Evolutionary conservation across 176 grass and related monocot genomes (phyloP).

Genomic region (Alopecurus myosuroides): DNA sequence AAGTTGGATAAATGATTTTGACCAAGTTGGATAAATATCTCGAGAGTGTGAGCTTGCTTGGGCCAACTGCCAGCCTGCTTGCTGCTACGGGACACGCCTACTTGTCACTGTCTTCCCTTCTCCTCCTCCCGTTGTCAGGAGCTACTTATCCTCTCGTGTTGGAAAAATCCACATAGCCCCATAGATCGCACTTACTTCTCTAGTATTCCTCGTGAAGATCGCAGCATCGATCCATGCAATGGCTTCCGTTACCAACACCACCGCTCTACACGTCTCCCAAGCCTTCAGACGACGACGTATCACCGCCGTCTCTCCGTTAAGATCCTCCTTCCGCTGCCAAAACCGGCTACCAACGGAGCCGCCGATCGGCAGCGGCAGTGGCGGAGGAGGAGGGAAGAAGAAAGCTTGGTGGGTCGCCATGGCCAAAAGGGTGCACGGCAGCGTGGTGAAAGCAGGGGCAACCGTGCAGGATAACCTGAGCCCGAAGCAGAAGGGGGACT

Average conservation of each 20-base stretch:
- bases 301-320: conserved; percentile 2
- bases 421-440: conserved; percentile 24
- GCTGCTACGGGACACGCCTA: background rate
- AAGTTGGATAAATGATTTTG: background rate
- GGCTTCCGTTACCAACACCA: conserved; percentile 21
- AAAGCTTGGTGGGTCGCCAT: conserved; percentile 16
- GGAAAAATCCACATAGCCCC: background rate
- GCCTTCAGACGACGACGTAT: conserved; percentile 2
- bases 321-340: conserved; percentile 40
- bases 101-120: conserved; percentile 25
- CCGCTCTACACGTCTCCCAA: background rate
- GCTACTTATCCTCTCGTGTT: conserved; percentile 37
- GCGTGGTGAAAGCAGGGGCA: conserved; percentile 37
- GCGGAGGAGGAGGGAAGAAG: conserved; percentile 25
- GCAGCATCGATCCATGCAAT: conserved; percentile 32
- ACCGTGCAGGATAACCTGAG: conserved; percentile 46
- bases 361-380: background rate
- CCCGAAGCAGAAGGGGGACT: conserved; percentile 66
- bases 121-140: conserved; percentile 35
- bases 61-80: background rate
- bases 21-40: background rate
- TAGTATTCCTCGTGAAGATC: conserved; percentile 6
- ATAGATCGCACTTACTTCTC: conserved; percentile 17
- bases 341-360: conserved; percentile 29
- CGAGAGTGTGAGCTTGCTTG: conserved; percentile 12